Base-by-base conservation (phyloP, 345 rosid genomes). In the Sisymbrium altissimum region DNA sequence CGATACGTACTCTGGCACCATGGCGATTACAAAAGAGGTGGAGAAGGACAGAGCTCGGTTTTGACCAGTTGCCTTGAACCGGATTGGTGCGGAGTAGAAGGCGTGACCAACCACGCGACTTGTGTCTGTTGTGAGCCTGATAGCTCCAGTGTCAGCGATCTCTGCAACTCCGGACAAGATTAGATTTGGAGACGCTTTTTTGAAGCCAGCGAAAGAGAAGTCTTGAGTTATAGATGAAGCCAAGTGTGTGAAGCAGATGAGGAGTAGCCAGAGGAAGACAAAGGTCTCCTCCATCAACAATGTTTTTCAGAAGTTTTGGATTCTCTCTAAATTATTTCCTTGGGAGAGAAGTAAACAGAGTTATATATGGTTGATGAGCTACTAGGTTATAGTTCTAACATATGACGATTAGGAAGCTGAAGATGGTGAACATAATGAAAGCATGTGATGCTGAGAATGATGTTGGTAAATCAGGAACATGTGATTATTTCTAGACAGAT, bases 11-110 rank as follows among this genome's bases (percentile, higher is more conserved):
- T 87, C 83, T 5, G 95, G 90, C 30, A 81, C 81, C 18, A 87
- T 82, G n/a, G 92, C 90, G 41, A 94, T 86, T 48, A 84, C 97
- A 72, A 94, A 94, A 15, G 90, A 78, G 11, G 97, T 83, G 13
- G 98, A 94, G 78, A 94, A 94, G 66, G 97, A 94, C 55, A 76
- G 50, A 23, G 76, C 73, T 72, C 68, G 83, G 57, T 79, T 83
- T 40, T 23, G 48, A 11, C 76, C 55, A 9, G 80, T 9, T 81
- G 68, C 71, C 83, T 84, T 91, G 85, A 91, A 86, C 40, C 48
- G 81, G 66, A 89, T 41, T 2, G 86, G 95, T 38, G 82, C 68
- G 3, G 93, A 81, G 82, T 89, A 87, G 78, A 94, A 91, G 61
- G 95, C 96, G 75, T 89, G 98, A 25, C 98, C 98, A 14, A 81